Evolutionary conservation across 2,329 filamentous ascomycete genomes (phyloP).

Genomic region (Claviceps maximensis): DNA sequence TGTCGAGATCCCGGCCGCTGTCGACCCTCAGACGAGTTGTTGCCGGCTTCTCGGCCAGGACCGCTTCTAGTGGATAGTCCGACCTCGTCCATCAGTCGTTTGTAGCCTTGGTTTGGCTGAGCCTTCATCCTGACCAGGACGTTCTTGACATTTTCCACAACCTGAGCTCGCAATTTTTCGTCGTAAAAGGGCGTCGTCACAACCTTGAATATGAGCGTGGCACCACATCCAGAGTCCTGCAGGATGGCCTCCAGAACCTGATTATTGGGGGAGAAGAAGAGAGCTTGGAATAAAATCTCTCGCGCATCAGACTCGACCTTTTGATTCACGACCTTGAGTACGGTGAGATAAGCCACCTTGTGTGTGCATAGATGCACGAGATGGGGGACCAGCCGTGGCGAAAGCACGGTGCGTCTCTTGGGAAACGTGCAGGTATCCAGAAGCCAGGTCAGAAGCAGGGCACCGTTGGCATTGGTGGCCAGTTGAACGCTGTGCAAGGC

Average conservation of each 20-base stretch:
- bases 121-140: slow-evolving; percentile 85
- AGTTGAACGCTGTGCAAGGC: slow-evolving; percentile 94
- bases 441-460: slow-evolving; percentile 91
- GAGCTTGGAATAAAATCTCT: slow-evolving; percentile 74
- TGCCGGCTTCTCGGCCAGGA: slow-evolving; percentile 29
- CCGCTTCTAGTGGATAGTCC: slow-evolving; percentile 60
- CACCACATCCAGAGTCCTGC: slow-evolving; percentile 79
- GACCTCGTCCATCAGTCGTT: slow-evolving; percentile 97
- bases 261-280: slow-evolving; percentile 86
- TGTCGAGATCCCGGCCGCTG: slow-evolving; percentile 45
- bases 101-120: slow-evolving; percentile 90
- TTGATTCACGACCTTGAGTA: slow-evolving; percentile 97
- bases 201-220: slow-evolving; percentile 96
- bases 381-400: slow-evolving; percentile 82
- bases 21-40: slow-evolving; percentile 34
- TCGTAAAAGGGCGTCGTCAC: slow-evolving; percentile 96
- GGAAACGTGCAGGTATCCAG: slow-evolving; percentile 96
- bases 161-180: slow-evolving; percentile 73
- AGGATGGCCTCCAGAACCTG: slow-evolving; percentile 81
- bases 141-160: slow-evolving; percentile 82
- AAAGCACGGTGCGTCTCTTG: slow-evolving; percentile 76
- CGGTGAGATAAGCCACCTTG: slow-evolving; percentile 94
- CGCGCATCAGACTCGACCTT: slow-evolving; percentile 86
- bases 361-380: slow-evolving; percentile 93
- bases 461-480: slow-evolving; percentile 91